These are phyloP conservation scores for Lactuca saligna DNA, from an alignment of 129 eudicot genomes.

Conservation along the genomic window DNA sequence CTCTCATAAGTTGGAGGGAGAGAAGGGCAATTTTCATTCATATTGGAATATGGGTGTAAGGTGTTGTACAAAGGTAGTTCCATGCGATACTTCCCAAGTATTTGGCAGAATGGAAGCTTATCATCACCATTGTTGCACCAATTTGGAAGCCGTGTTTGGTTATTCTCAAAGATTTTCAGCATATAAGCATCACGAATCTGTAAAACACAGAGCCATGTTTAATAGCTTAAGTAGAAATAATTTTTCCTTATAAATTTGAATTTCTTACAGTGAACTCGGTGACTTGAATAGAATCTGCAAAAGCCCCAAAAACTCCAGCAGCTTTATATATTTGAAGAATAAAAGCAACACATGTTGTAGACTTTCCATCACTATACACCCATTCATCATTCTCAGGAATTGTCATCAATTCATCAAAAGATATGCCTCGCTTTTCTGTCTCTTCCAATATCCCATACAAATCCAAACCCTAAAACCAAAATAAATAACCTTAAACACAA, in stretches of 20 bases:
- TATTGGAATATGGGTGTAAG: conserved; percentile 79
- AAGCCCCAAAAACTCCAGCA: conserved; percentile 82
- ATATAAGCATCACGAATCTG: conserved; percentile 97
- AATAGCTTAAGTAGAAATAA: no score
- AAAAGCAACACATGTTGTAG: conserved; percentile 98
- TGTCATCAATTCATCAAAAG: conserved; percentile 91
- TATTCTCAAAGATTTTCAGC: conserved; percentile 81
- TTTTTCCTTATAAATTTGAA: not conserved
- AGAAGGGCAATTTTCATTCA: conserved; percentile 98
- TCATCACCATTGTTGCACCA: conserved; percentile 86
- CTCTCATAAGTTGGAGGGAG: conserved; percentile 90
- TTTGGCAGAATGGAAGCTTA: conserved; percentile 81
- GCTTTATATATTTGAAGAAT: conserved; percentile 91
- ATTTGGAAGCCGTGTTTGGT: conserved; percentile 70
- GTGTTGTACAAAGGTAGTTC: conserved; percentile 90
- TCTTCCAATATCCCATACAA: conserved; percentile 76
- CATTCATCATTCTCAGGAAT: conserved; percentile 97
- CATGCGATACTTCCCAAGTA: conserved; percentile 94
- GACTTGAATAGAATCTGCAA: conserved; percentile 85
- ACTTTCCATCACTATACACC: conserved; percentile 97
- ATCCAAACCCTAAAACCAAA: conserved; percentile 67
- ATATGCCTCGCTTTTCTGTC: conserved; percentile 75
- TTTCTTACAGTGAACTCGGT: conserved; percentile 91
- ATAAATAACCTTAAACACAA: not conserved
- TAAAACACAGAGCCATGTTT: not conserved